These are phyloP conservation scores for Tritrichomonas foetus DNA, from an alignment of 208 protist species.

Conservation along the genomic window DNA sequence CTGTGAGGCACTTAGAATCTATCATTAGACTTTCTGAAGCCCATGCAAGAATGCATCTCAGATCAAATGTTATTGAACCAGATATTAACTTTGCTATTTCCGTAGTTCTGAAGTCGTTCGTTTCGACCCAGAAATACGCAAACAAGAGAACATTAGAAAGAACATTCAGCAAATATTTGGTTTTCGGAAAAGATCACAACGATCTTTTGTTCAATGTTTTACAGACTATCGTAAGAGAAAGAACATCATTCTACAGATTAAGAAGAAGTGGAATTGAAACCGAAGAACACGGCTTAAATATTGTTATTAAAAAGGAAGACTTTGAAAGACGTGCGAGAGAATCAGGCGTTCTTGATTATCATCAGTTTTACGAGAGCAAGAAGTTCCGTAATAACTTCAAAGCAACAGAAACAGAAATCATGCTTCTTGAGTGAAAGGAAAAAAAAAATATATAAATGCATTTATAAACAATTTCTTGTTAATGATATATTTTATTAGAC, in stretches of 20 bases:
- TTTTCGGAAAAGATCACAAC: background rate
- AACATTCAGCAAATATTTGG: slow-evolving; percentile 52
- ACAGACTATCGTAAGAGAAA: slow-evolving; percentile 35
- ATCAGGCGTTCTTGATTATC: background rate
- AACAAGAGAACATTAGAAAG: slow-evolving; percentile 50
- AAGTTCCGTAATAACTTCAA: background rate
- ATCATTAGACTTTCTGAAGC: slow-evolving; percentile 94
- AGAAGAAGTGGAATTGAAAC: background rate
- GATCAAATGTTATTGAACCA: slow-evolving; percentile 74
- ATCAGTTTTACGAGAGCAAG: background rate
- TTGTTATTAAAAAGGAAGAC: background rate
- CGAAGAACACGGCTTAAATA: background rate
- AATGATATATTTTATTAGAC: too few relatives aligned
- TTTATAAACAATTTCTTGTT: too few relatives aligned
- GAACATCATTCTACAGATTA: background rate
- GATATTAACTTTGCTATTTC: slow-evolving; percentile 94
- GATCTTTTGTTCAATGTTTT: slow-evolving; percentile 47
- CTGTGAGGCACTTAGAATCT: slow-evolving; percentile 95
- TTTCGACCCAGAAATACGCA: slow-evolving; percentile 80
- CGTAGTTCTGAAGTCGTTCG: slow-evolving; percentile 93
- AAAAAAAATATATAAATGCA: too few relatives aligned
- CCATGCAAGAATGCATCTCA: slow-evolving; percentile 45
- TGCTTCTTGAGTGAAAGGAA: too few relatives aligned
- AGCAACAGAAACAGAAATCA: background rate
- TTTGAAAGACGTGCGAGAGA: background rate